A percentile compares a stretch with the other conserved stretches of the same genome.
These are phyloP conservation scores for Friedmanniomyces simplex DNA, from an alignment of 495 filamentous ascomycete species.

Conservation along the genomic window DNA sequence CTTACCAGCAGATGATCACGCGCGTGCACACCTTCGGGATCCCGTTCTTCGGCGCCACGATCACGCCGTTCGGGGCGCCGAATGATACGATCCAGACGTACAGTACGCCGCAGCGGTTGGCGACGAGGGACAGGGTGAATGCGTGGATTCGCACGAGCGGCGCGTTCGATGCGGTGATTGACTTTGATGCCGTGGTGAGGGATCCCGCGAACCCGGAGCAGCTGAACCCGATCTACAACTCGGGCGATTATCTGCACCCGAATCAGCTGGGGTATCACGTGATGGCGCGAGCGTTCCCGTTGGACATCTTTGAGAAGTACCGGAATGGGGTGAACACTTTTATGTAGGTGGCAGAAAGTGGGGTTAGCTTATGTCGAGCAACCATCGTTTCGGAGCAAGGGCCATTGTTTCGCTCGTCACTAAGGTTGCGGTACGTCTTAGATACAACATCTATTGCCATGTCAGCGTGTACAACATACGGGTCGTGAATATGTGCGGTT, in stretches of 20 bases:
- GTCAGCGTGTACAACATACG: too few relatives aligned
- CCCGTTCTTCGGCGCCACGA: constrained; percentile 52
- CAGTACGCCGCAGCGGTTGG: constrained; percentile 44
- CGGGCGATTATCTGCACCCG: constrained; percentile 63
- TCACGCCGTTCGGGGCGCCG: constrained; percentile 53
- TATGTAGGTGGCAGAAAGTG: neutral
- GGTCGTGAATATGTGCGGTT: too few relatives aligned
- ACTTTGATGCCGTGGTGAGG: constrained; percentile 50
- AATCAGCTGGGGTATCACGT: constrained; percentile 54
- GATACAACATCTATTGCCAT: too few relatives aligned
- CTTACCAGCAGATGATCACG: constrained; percentile 47
- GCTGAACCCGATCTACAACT: constrained; percentile 45
- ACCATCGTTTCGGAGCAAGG: too few relatives aligned
- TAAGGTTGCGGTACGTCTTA: too few relatives aligned
- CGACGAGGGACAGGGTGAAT: constrained; percentile 50
- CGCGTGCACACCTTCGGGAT: constrained; percentile 48
- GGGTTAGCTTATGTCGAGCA: too few relatives aligned
- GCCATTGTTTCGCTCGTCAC: too few relatives aligned
- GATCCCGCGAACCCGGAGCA: constrained; percentile 38
- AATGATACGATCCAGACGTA: constrained; percentile 39
- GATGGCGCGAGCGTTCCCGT: constrained; percentile 50
- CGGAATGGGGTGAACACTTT: constrained; percentile 19
- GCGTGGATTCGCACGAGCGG: constrained; percentile 49
- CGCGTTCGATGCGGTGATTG: constrained; percentile 50
- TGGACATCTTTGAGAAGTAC: constrained; percentile 42